phyloP scores from a whole-genome alignment of 164 flowering plant species.

The Magnolia changhungtana region DNA sequence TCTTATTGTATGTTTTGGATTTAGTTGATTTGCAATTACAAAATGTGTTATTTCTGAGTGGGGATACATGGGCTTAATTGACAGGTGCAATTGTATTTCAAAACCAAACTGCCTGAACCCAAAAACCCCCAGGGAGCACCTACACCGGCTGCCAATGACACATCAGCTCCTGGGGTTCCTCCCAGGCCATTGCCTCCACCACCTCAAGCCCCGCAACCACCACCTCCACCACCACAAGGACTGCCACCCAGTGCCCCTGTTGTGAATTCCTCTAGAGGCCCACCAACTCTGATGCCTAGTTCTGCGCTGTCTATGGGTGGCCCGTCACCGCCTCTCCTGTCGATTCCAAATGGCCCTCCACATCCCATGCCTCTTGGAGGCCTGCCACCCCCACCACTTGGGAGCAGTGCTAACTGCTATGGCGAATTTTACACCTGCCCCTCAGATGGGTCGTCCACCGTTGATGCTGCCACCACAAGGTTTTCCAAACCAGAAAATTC shows the following conservation, averaged over 20 bases:
- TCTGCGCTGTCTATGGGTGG: slow-evolving; percentile 18
- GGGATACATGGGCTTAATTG: background rate
- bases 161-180: slow-evolving; percentile 62
- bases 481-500: slow-evolving; percentile 55
- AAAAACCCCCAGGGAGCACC: slow-evolving; percentile 58
- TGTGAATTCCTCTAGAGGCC: slow-evolving; percentile 53
- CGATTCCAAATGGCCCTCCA: slow-evolving; percentile 63
- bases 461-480: slow-evolving; percentile 68
- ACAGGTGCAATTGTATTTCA: slow-evolving; percentile 94
- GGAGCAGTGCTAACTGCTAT: slow-evolving; percentile 70
- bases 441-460: slow-evolving; percentile 48
- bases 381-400: slow-evolving; percentile 69
- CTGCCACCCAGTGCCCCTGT: slow-evolving; percentile 38
- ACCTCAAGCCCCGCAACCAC: slow-evolving; percentile 59
- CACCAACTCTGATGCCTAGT: slow-evolving; percentile 49
- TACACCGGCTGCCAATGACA: slow-evolving; percentile 56
- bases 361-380: slow-evolving; percentile 91
- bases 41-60: no score
- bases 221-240: slow-evolving; percentile 59
- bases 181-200: slow-evolving; percentile 64
- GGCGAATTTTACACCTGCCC: slow-evolving; percentile 69
- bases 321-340: slow-evolving; percentile 66
- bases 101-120: slow-evolving; percentile 76
- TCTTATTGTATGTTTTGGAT: no score
- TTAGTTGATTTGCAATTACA: no score